Evolutionary conservation across 768 basidiomycete genomes (phyloP).

Genomic region (Calocybe indica): DNA sequence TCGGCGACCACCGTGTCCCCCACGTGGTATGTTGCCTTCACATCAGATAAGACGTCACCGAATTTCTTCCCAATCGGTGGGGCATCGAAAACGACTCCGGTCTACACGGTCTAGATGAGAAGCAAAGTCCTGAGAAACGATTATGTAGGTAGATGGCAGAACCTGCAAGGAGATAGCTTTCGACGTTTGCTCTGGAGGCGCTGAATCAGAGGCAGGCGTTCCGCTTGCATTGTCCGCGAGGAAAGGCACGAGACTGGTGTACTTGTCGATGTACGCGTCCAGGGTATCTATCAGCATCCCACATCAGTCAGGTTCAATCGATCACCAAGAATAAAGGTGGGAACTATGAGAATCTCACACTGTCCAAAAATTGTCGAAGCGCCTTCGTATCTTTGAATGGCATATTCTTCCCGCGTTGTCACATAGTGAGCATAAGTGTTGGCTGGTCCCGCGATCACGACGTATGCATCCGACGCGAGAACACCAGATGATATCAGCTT

Average conservation of each 20-base stretch:
- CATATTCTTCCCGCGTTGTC: conserved; percentile 68
- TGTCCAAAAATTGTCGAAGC: conserved; percentile 75
- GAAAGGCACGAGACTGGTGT: conserved; percentile 58
- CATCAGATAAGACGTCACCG: conserved; percentile 56
- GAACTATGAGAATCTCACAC: conserved; percentile 34
- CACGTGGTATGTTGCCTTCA: conserved; percentile 42
- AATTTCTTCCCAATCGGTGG: conserved; percentile 52
- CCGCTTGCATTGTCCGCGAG: conserved; percentile 44
- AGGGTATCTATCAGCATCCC: conserved; percentile 46
- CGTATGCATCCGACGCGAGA: conserved; percentile 62
- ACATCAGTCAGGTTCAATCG: conserved; percentile 3
- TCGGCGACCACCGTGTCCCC: conserved; percentile 55
- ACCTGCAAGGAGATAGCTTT: conserved; percentile 68
- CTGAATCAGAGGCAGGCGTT: conserved; percentile 52
- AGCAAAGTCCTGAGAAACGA: neutral
- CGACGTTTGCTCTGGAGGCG: conserved; percentile 58
- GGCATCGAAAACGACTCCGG: conserved; percentile 55
- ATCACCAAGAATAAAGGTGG: neutral
- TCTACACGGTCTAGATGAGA: conserved; percentile 27
- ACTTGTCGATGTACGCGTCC: conserved; percentile 79
- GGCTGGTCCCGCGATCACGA: conserved; percentile 77
- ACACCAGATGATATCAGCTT: conserved; percentile 58
- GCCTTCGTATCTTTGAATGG: conserved; percentile 74
- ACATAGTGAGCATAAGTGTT: conserved; percentile 78
- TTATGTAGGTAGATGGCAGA: neutral